Conservation (phyloP, 2,329 filamentous ascomycete species). For the Aspergillus fijiensis region DNA sequence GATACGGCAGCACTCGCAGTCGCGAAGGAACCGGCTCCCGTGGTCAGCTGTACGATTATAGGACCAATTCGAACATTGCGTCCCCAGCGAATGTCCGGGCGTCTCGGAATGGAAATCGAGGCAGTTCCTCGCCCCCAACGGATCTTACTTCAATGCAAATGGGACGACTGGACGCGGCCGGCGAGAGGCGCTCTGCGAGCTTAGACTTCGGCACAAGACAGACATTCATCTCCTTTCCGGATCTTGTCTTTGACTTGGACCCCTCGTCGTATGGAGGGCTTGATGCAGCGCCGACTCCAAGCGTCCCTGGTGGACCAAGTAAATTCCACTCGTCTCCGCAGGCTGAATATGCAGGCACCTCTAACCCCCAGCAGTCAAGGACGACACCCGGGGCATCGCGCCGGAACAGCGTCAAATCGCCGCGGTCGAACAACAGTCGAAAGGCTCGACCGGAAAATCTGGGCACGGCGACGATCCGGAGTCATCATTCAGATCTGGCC, state of each 20-base stretch:
- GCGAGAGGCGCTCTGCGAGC: conserved; percentile 44
- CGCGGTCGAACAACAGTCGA: conserved; percentile 37
- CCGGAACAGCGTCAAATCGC: conserved; percentile 46
- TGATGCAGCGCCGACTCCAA: conserved; percentile 84
- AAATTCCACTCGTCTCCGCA: conserved; percentile 48
- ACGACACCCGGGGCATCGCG: conserved; percentile 36
- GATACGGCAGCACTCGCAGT: conserved; percentile 62
- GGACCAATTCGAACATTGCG: conserved; percentile 23
- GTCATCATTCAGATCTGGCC: conserved; percentile 32
- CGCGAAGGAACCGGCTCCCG: conserved; percentile 41
- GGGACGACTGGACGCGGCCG: conserved; percentile 31
- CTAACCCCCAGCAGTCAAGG: conserved; percentile 26
- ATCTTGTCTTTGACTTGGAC: conserved; percentile 37
- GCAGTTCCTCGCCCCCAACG: conserved; percentile 73
- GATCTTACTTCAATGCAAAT: conserved; percentile 58
- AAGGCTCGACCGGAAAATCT: conserved; percentile 42
- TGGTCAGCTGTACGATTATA: conserved; percentile 36
- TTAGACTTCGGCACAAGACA: conserved; percentile 44
- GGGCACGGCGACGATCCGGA: conserved; percentile 36
- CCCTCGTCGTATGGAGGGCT: conserved; percentile 51
- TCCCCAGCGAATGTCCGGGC: conserved; percentile 26
- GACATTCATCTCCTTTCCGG: conserved; percentile 38
- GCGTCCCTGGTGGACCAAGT: conserved; percentile 76
- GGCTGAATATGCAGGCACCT: conserved; percentile 29
- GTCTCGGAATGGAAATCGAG: conserved; percentile 66